Evolutionary conservation across 352 stramenopile species (phyloP), one percentile per base, ranked within the genome.

Genomic region (Saprolegnia parasitica): DNA sequence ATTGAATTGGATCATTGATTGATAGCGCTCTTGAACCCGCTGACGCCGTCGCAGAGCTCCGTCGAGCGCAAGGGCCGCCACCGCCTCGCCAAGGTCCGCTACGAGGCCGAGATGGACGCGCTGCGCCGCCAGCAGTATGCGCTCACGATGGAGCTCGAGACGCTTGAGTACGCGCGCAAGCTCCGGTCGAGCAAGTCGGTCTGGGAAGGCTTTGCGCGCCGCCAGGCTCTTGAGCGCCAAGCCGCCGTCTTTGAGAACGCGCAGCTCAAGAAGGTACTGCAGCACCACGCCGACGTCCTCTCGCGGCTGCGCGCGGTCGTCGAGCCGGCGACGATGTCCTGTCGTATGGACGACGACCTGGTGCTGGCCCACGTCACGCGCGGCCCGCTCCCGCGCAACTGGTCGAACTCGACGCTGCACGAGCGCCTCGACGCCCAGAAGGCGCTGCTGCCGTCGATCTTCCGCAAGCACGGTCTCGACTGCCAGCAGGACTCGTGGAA

Each of bases 201-300:
- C 11, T 62, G 55, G 55, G 55, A 62, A 45, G 55, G 55, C 11
- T 62, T 62, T 21, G 55, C 55, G 24, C 55, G 55, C 26, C 55
- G 55, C 23, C 55, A 62, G 23, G 55, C 55, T 5, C 32, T n/a
- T 6, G 32, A 39, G 55, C 55, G 55, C 18, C 55, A 62, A 18
- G 21, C 23, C 11, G n/a, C 55, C 16, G 32, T 62, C 21, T 21
- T 40, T 11, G 55, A 62, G 32, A 62, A 62, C 55, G 55, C 21
- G 26, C 23, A 45, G 24, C 55, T 62, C 26, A 62, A 62, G 35
- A 46, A 49, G 42, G 42, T 49, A 15, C 42, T 49, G 42, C 42
- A 49, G 42, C 42, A 49, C 42, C 42, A 49, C 42, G 42, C 42
- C 42, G 42, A 49, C 42, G 42, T 49, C 13, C 42, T 49, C 3